Base-by-base conservation (phyloP, 495 filamentous ascomycete genomes). In the Talaromyces wortmannii region DNA sequence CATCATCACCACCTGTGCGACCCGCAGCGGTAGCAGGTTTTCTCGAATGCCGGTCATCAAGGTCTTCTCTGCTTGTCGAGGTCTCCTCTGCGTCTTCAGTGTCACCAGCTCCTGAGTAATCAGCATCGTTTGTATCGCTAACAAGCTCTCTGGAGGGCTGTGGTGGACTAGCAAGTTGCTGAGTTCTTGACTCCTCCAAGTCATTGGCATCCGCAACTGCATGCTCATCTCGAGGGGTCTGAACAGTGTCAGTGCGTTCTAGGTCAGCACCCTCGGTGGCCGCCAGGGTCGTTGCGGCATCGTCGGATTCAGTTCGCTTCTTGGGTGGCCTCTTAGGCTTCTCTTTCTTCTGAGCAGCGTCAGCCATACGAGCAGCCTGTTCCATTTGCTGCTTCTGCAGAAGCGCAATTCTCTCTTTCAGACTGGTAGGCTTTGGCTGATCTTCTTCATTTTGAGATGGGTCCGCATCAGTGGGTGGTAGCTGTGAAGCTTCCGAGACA, bases 311-410 rank as follows among this genome's bases (percentile, higher is more conserved):
- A n/a, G 78, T 67, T 48, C 84, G 79, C 74, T 90, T 92, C 77
- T 91, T 95, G 6, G 83, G 74, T 23, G 90, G 89, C 55, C 78
- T 78, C 66, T 89, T 91, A 15, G 87, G 84, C 74, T 96, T 96
- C 66, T 95, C 90, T 68, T 96, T 92, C 73, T 87, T 92, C 47
- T 89, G 85, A 12, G 77, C 77, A 7, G 83, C 83, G 33, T 92
- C 90, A 13, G 88, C 88, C 70, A 90, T 86, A 50, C 91, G 83
- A 52, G 83, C 76, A 33, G 90, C 86, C 59, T 91, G 88, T 63
- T 96, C 92, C 66, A 88, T 73, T 65, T 97, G 94, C 64, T 97
- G 92, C 65, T 90, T 92, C 67, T 98, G 94, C 10, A 98, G 75
- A 46, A 95, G 73, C 13, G 94, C 94, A 69, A 97, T 95, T 18